Base-by-base conservation (phyloP, 306 rosid genomes). In the Lotus japonicus region DNA sequence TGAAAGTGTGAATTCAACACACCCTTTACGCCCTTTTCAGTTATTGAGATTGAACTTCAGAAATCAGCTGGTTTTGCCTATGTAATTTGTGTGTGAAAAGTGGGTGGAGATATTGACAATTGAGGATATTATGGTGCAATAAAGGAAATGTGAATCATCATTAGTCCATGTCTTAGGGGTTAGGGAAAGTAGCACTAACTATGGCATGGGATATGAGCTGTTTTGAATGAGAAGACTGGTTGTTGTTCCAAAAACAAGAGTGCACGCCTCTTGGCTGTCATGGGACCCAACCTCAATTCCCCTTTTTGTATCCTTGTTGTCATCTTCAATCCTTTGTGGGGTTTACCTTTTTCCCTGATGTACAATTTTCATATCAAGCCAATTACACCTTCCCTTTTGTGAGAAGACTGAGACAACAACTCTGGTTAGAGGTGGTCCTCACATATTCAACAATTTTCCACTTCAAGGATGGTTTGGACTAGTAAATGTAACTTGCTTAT, bases 161-260 rank as follows among this genome's bases (percentile, higher is more conserved):
- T 38, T 61, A 76, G 88, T 72, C 83, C 57, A 58, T 81, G 71
- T 44, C 77, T 77, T 81, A 39, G 84, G 82, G 85, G 77, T 83
- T 72, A 84, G 92, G 78, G 88, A 86, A 83, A 86, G 92, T 72
- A 74, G 84, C 79, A 69, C 80, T 62, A 79, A 60, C 83, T 56
- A 58, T 56, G 83, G 88, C 82, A 79, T 71, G 86, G 68, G 60
- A 41, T 69, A 54, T 78, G 83, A 72, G 77, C 72, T 83, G 74
- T 77, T 71, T 75, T 76, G 82, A 85, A 71, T 44, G 84, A 75
- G 85, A 84, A 71, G 79, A 78, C 81, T 74, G 45, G 67, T 78
- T 83, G 51, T 62, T 26, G 52, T 10, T 65, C 78, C 53, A 63
- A 19, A 57, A 75, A 66, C 71, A 43, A 66, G 84, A 57, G 84